These are phyloP conservation scores for Teratosphaeria pseudoeucalypti DNA, from an alignment of 2,329 filamentous ascomycete species.

Conservation along the genomic window DNA sequence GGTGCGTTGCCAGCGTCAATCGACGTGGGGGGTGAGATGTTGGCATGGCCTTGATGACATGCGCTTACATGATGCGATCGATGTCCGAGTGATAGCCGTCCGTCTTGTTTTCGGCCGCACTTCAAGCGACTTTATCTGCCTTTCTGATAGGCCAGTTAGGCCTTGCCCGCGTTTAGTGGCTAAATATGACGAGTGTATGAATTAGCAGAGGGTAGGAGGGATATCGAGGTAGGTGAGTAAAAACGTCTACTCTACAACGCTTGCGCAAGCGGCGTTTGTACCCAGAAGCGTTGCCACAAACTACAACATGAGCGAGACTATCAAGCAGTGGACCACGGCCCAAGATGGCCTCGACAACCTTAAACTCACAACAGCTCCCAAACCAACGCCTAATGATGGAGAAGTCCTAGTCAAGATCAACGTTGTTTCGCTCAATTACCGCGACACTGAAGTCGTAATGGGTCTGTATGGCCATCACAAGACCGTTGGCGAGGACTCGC, in stretches of 20 bases:
- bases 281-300: not conserved
- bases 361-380: conserved; percentile 23
- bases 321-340: conserved; percentile 33
- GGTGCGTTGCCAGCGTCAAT: not conserved
- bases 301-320: conserved; percentile 2
- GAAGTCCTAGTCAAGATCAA: conserved; percentile 43
- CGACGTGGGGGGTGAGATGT: not conserved
- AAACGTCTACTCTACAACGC: not conserved
- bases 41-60: not conserved
- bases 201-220: not conserved
- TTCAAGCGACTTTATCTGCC: not conserved
- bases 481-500: conserved; percentile 30
- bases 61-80: not conserved
- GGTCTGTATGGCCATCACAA: conserved; percentile 59
- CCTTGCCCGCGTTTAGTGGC: not conserved
- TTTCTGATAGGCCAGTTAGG: not conserved
- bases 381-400: conserved; percentile 27
- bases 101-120: not conserved
- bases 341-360: conserved; percentile 36
- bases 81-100: not conserved
- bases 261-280: not conserved
- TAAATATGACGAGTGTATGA: not conserved
- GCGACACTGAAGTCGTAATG: conserved; percentile 49
- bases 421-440: conserved; percentile 45
- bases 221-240: not conserved